Base-by-base conservation (phyloP, 352 stramenopile genomes). In the Elongisporangium anandrum region DNA sequence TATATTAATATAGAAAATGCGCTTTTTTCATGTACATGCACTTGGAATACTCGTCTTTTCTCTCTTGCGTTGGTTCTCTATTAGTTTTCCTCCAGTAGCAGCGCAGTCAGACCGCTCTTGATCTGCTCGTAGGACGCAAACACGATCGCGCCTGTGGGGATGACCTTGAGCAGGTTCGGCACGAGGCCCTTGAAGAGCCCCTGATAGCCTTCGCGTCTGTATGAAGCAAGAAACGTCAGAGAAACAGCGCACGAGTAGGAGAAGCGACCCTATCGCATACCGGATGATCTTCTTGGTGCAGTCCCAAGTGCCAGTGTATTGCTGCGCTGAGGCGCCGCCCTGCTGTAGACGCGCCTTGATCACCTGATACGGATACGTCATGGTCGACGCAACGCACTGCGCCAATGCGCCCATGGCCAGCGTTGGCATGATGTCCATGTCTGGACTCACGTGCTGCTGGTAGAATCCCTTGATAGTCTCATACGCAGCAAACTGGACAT, bases 331-430 rank as follows among this genome's bases (percentile, higher is more conserved):
- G 17, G 73, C 69, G 34, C 91, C 69, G 86, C 86, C 78, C 68
- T 99, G 95, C 64, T 99, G 97, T 17, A 99, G 67, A 57, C 97
- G 79, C 16, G 95, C 87, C 79, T 99, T 99, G 52, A 99, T 93
- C 13, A 99, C 93, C 75, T 99, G 96, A 56, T 98, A 90, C 19
- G 97, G 96, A 72, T 98, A 99, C 16, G 94, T 98, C 4, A 72
- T 84, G 19, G 81, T 90, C 9, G 83, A 93, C 24, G 85, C 84
- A 58, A 95, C 82, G n/a, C 80, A 82, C 67, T 95, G 81, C 3
- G 85, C 76, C n/a, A 90, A 20, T 2, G 84, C 85, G 24, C 85
- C 93, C 66, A 97, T 94, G 23, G 79, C 63, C 12, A 95, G 64
- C 49, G 79, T 88, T 20, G 78, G 81, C 15, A 89, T 61, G 47